A percentile compares a stretch with the other conserved stretches of the same genome.
Evolutionary conservation across 768 basidiomycete species (phyloP).

Genomic region (Russula earlei): DNA sequence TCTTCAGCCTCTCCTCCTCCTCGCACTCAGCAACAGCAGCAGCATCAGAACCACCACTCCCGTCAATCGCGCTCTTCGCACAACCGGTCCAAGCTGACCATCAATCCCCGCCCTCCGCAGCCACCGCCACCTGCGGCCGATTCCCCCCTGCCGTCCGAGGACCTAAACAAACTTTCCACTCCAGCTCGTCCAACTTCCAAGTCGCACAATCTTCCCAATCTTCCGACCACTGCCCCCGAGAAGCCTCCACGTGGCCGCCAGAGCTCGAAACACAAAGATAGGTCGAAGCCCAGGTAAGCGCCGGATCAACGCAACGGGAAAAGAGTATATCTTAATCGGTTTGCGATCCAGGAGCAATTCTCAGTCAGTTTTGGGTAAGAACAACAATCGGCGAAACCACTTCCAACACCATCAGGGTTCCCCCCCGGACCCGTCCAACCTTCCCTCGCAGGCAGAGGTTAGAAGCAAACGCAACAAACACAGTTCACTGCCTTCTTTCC

Average conservation of each 20-base stretch:
- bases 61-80: constrained; percentile 26
- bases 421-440: constrained; percentile 36
- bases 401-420: constrained; percentile 47
- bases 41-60: background rate
- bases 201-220: constrained; percentile 3
- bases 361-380: constrained; percentile 31
- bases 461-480: constrained; percentile 24
- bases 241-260: constrained; percentile 28
- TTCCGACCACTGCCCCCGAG: constrained; percentile 15
- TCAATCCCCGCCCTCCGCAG: background rate
- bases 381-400: constrained; percentile 37
- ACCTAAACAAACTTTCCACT: constrained; percentile 26
- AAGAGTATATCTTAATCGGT: background rate
- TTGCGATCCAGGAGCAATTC: constrained; percentile 36
- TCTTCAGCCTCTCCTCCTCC: constrained; percentile 28
- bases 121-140: constrained; percentile 18
- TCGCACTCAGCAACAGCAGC: constrained; percentile 23
- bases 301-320: background rate
- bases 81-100: constrained; percentile 29
- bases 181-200: constrained; percentile 11
- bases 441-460: constrained; percentile 62
- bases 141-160: constrained; percentile 26
- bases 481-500: constrained; percentile 25
- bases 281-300: constrained; percentile 34
- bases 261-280: constrained; percentile 37